Evolutionary conservation across 768 basidiomycete species (phyloP), one percentile per base, ranked within the genome.

Genomic region (Naganishia vaughanmartiniae): DNA sequence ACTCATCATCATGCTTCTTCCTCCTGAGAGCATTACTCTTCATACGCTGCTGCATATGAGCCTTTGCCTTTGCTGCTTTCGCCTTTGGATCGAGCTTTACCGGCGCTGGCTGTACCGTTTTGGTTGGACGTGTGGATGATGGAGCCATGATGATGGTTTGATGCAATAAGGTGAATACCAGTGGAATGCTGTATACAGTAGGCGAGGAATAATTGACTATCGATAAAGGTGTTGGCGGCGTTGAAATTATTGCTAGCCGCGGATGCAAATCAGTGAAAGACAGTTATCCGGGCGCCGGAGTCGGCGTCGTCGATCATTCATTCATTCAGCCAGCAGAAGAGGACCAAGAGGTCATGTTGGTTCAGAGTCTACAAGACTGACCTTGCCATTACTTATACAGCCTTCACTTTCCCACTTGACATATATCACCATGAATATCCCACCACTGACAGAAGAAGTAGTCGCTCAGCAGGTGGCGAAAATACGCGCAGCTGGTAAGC

Each of bases 1-100:
- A 71, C 70, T 79, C 79, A 26, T 76, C 75, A 69, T 80, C 75
- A 58, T 73, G 79, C 72, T 70, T 79, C 71, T 71, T 56, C 42
- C 76, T 69, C 71, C 76, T 79, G 45, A 73, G 73, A 54, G 71
- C 70, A 56, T 79, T 79, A 2, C 60, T 72, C 71, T 79, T 80
- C 26, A 79, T 72, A 12, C 69, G 46, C 57, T 69, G 56, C 54
- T 69, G 42, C 42, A 54, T 63, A n/a, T 69, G 68, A 19, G 68
- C 56, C 56, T 69, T 58, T 60, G 60, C 60, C 60, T 63, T 63
- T 42, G 60, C 60, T 26, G 60, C 60, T 45, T 63, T 63, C 24
- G 60, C 60, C 39, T 45, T 42, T 26, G 60, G 39, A 34, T 63
- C 60, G 39, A 63, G 60, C 39, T 63, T 63, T 39, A 26, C 39